Conservation (phyloP, 2,329 filamentous ascomycete genomes). For the Lecanicillium sp. region DNA sequence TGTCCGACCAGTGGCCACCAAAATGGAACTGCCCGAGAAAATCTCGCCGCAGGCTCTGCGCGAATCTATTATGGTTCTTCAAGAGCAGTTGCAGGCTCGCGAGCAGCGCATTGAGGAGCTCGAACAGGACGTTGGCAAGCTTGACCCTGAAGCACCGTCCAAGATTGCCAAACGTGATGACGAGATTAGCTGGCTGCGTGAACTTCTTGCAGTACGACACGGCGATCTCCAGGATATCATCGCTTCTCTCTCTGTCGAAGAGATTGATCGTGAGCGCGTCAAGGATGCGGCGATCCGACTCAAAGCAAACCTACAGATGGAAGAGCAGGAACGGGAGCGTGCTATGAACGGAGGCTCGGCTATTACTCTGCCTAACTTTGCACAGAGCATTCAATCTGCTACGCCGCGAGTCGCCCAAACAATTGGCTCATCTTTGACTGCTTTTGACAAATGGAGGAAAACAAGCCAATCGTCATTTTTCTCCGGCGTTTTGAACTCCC, state of each 20-base stretch:
- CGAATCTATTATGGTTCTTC: conserved; percentile 91
- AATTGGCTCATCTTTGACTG: conserved; percentile 71
- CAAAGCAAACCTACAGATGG: conserved; percentile 93
- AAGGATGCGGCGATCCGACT: conserved; percentile 89
- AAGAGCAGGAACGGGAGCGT: conserved; percentile 88
- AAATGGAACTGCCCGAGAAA: conserved; percentile 61
- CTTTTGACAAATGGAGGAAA: conserved; percentile 93
- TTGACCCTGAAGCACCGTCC: conserved; percentile 67
- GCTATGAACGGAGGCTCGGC: conserved; percentile 63
- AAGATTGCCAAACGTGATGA: conserved; percentile 90
- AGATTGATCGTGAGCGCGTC: conserved; percentile 69
- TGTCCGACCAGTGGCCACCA: conserved; percentile 27
- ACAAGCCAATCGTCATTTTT: conserved; percentile 46
- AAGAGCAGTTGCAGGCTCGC: conserved; percentile 92
- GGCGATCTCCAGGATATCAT: conserved; percentile 93
- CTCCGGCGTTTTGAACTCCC: conserved; percentile 37
- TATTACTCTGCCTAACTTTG: conserved; percentile 64
- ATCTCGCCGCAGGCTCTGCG: conserved; percentile 90
- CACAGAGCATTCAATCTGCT: conserved; percentile 67
- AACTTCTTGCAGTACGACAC: conserved; percentile 82
- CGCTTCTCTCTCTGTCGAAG: conserved; percentile 62
- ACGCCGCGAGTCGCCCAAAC: conserved; percentile 79
- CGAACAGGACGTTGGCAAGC: conserved; percentile 58
- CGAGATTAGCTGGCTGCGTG: conserved; percentile 90
- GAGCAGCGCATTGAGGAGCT: conserved; percentile 85